Evolutionary conservation across 148 eudicot species (phyloP).

Genomic region (Camellia japonica): DNA sequence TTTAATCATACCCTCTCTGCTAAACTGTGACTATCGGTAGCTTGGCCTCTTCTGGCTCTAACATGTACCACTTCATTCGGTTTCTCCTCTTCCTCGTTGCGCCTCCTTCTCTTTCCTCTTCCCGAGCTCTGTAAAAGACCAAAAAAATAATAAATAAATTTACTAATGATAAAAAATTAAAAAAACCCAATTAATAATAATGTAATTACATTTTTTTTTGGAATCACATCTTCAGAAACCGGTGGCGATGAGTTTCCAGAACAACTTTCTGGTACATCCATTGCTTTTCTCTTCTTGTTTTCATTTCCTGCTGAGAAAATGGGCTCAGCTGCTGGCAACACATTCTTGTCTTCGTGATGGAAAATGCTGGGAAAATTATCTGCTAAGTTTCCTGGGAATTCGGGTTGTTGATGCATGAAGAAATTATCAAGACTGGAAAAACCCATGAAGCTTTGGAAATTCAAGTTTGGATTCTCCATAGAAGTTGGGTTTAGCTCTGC

Average conservation of each 20-base stretch:
- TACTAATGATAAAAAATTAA: not conserved
- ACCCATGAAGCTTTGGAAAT: slow-evolving; percentile 37
- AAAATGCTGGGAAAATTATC: slow-evolving; percentile 22
- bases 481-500: slow-evolving; percentile 28
- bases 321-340: slow-evolving; percentile 11
- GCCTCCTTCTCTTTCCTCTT: slow-evolving; percentile 45
- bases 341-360: slow-evolving; percentile 13
- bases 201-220: slow-evolving; percentile 42
- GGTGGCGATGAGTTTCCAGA: slow-evolving; percentile 49
- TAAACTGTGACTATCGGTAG: slow-evolving; percentile 89
- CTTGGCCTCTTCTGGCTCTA: slow-evolving; percentile 86
- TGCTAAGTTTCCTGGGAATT: slow-evolving; percentile 27
- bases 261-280: slow-evolving; percentile 39
- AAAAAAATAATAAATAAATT: not conserved
- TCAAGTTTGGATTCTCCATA: slow-evolving; percentile 22
- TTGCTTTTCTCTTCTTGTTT: slow-evolving; percentile 51
- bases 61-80: slow-evolving; percentile 74
- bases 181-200: not conserved
- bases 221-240: slow-evolving; percentile 33
- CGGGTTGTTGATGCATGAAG: slow-evolving; percentile 24
- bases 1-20: slow-evolving; percentile 67
- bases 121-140: slow-evolving; percentile 33
- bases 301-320: slow-evolving; percentile 18
- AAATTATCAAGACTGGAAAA: slow-evolving; percentile 36
- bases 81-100: slow-evolving; percentile 47